phyloP scores from a whole-genome alignment of 768 basidiomycete species.

The Boletus sp. region DNA sequence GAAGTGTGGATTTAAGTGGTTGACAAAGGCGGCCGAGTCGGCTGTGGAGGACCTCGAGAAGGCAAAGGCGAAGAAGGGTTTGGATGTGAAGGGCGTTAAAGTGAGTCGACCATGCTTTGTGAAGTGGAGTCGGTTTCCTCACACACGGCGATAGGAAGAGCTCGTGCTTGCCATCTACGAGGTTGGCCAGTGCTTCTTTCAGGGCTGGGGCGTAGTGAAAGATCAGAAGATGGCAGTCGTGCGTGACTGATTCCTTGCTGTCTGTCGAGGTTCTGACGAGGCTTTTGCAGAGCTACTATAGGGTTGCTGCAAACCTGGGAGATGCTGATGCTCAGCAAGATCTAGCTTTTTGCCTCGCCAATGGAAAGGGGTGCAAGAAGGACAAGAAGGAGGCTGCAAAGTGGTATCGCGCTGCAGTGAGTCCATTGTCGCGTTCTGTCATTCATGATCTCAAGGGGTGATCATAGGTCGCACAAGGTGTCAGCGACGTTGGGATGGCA shows the following conservation, averaged over 20 bases:
- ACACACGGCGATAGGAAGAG: conserved; percentile 50
- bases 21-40: conserved; percentile 76
- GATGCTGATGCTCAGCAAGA: conserved; percentile 87
- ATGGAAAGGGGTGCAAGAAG: conserved; percentile 88
- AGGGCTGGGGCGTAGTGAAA: conserved; percentile 86
- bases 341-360: conserved; percentile 80
- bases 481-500: conserved; percentile 78
- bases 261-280: not conserved
- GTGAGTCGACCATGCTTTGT: conserved; percentile 30
- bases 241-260: conserved; percentile 29
- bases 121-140: not conserved
- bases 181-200: conserved; percentile 90
- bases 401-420: conserved; percentile 87
- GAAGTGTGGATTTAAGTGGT: conserved; percentile 76
- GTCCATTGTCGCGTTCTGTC: conserved; percentile 20
- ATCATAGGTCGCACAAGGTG: conserved; percentile 61
- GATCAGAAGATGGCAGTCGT: conserved; percentile 91
- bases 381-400: conserved; percentile 82
- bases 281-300: conserved; percentile 68
- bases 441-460: conserved; percentile 1
- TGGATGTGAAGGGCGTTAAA: conserved; percentile 54
- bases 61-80: conserved; percentile 51
- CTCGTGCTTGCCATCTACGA: conserved; percentile 89
- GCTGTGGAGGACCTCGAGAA: conserved; percentile 76
- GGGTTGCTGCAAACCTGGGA: conserved; percentile 78